Evolutionary conservation across 1,139 yeast genomes (phyloP).

Genomic region (Yarrowia galli): DNA sequence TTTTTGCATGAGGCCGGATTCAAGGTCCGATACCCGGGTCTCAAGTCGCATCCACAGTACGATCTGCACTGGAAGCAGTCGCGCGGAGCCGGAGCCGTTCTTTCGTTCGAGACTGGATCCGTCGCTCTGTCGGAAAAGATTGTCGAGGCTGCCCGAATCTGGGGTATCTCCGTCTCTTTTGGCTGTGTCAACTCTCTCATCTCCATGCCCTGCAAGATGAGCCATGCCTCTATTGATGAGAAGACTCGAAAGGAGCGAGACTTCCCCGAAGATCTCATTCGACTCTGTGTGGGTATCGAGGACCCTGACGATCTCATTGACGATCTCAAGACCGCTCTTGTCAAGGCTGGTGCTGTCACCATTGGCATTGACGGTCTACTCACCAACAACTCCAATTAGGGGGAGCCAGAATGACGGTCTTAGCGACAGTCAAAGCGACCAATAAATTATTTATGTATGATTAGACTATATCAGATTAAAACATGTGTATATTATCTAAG

Average conservation of each 20-base stretch:
- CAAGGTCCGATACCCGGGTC: slow-evolving; percentile 85
- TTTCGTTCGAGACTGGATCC: slow-evolving; percentile 86
- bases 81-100: slow-evolving; percentile 87
- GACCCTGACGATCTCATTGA: slow-evolving; percentile 66
- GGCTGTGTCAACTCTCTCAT: slow-evolving; percentile 91
- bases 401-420: background rate
- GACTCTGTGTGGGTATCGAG: slow-evolving; percentile 89
- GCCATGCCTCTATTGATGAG: slow-evolving; percentile 94
- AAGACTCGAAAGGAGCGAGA: slow-evolving; percentile 85
- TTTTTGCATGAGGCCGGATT: slow-evolving; percentile 66
- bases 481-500: background rate
- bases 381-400: slow-evolving; percentile 4
- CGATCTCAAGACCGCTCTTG: slow-evolving; percentile 75
- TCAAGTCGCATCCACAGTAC: slow-evolving; percentile 80
- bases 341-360: slow-evolving; percentile 67
- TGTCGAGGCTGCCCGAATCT: slow-evolving; percentile 76
- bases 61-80: slow-evolving; percentile 79
- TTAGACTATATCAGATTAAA: background rate
- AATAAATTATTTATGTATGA: slow-evolving; percentile 28
- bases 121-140: slow-evolving; percentile 71
- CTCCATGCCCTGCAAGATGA: slow-evolving; percentile 93
- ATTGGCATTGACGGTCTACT: slow-evolving; percentile 42
- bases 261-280: slow-evolving; percentile 87
- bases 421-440: too few species aligned
- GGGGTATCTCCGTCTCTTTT: slow-evolving; percentile 90